These are phyloP conservation scores for Penicillium tannophilum DNA, from an alignment of 495 filamentous ascomycete species.

Conservation along the genomic window DNA sequence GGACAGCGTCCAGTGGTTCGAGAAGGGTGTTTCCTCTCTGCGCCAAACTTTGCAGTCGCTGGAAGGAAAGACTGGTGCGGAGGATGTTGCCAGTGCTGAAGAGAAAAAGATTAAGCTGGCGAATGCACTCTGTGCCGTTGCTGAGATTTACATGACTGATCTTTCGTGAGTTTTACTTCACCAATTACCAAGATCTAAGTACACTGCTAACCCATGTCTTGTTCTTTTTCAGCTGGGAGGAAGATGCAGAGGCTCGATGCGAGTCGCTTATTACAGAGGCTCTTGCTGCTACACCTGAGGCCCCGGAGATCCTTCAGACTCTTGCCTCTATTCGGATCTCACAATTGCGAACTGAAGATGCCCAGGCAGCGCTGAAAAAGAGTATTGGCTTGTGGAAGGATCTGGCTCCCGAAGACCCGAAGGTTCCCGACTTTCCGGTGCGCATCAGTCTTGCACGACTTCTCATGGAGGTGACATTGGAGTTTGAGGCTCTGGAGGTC, in stretches of 20 bases:
- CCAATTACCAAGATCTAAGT: not conserved
- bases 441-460: slow-evolving; percentile 81
- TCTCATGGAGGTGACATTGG: slow-evolving; percentile 86
- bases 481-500: slow-evolving; percentile 80
- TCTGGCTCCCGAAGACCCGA: slow-evolving; percentile 60
- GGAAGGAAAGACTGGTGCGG: slow-evolving; percentile 38
- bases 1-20: slow-evolving; percentile 86
- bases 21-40: slow-evolving; percentile 73
- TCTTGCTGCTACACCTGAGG: slow-evolving; percentile 69
- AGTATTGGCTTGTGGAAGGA: slow-evolving; percentile 82
- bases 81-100: slow-evolving; percentile 46
- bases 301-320: slow-evolving; percentile 86
- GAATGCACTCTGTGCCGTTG: slow-evolving; percentile 82
- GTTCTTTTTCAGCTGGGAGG: slow-evolving; percentile 66
- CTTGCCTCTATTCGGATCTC: slow-evolving; percentile 92
- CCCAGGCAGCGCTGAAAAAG: slow-evolving; percentile 69
- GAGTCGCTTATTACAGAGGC: slow-evolving; percentile 87
- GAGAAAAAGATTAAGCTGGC: slow-evolving; percentile 80
- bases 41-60: slow-evolving; percentile 63
- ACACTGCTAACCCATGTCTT: slow-evolving; percentile 7
- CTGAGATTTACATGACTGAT: slow-evolving; percentile 98
- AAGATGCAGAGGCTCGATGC: slow-evolving; percentile 82
- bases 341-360: slow-evolving; percentile 75
- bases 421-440: slow-evolving; percentile 79
- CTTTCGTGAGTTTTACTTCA: slow-evolving; percentile 55